Evolutionary conservation across 441 rosid species (phyloP).

Genomic region (Erysimum cheiri): DNA sequence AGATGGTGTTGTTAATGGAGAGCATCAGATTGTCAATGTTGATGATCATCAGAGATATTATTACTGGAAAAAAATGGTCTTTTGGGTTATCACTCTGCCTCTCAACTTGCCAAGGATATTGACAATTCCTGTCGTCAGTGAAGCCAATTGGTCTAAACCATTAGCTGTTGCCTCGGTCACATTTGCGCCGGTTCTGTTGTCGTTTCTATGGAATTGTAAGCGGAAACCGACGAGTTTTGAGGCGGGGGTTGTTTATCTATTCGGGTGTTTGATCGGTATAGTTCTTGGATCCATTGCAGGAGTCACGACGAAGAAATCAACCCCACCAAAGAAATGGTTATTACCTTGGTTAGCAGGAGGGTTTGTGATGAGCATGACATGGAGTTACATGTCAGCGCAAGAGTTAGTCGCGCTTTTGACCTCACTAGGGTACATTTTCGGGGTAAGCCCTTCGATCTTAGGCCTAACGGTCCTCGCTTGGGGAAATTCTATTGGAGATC

Average conservation of each 20-base stretch:
- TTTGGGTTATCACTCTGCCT: slow-evolving; percentile 66
- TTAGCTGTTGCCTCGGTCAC: slow-evolving; percentile 68
- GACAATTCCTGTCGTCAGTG: slow-evolving; percentile 78
- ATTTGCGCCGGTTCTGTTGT: slow-evolving; percentile 70
- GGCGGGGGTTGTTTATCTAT: slow-evolving; percentile 48
- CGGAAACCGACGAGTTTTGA: slow-evolving; percentile 44
- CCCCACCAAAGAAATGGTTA: slow-evolving; percentile 69
- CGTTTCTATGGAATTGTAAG: slow-evolving; percentile 62
- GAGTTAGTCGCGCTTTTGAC: slow-evolving; percentile 77
- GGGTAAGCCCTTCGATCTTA: slow-evolving; percentile 81
- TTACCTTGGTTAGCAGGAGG: slow-evolving; percentile 81
- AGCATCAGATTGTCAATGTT: neutral
- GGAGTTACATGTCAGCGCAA: slow-evolving; percentile 86
- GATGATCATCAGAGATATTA: slow-evolving; percentile 6
- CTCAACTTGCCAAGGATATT: slow-evolving; percentile 79
- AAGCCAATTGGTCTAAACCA: slow-evolving; percentile 78
- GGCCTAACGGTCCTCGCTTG: slow-evolving; percentile 92
- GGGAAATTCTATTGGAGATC: slow-evolving; percentile 95
- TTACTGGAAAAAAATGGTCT: slow-evolving; percentile 38
- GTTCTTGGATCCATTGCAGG: slow-evolving; percentile 68
- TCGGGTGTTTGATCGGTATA: slow-evolving; percentile 58
- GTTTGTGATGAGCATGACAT: slow-evolving; percentile 80
- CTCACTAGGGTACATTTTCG: slow-evolving; percentile 65
- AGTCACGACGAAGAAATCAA: slow-evolving; percentile 54
- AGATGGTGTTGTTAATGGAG: slow-evolving; percentile 26